Evolutionary conservation across 1,139 yeast species (phyloP), one percentile per base, ranked within the genome.

Genomic region (Debaryomyces udenii): DNA sequence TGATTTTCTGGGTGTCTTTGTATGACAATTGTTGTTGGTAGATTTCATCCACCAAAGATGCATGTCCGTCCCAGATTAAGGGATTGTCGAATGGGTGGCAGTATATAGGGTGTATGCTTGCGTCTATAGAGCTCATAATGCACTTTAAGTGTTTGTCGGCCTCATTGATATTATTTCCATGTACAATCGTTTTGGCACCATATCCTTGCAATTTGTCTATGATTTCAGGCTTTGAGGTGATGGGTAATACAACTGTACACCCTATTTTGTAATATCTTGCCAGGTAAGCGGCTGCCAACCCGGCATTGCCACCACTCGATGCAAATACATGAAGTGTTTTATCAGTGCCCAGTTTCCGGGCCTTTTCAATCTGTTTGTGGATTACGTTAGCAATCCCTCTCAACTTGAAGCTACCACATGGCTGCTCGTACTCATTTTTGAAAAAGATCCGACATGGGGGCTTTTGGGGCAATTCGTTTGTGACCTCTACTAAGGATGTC

Each of bases 221-320:
- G 0, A 70, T 65, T 15, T 55, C 54, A 2, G 51, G 48, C 42
- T 61, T 64, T 15, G 71, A 52, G 6, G 38, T 48, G 3, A 38
- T 41, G 0, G 76, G 76, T 3, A 70, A 56, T 2, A 68, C 73
- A n/a, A 70, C 76, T 3, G 73, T 68, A 43, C 76, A 69, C 29
- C 50, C 45, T 3, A 68, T 53, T 2, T 48, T 41, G 44, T 56
- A 66, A 42, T 49, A 52, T 20, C 51, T 46, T 2, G 69, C 59
- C 41, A 66, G 61, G 42, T 65, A 70, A 2, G 74, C 76, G 9
- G 75, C 76, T 9, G 76, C 74, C 34, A 70, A 53, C 0, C 76
- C 76, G n/a, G 76, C 76, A 48, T 70, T 70, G 4, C 76, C 76
- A 6, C 76, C 76, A 35, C 71, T 64, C 3, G 74, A 66, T n/a